Evolutionary conservation across 2,329 filamentous ascomycete species (phyloP).

Genomic region (Alternaria arborescens): DNA sequence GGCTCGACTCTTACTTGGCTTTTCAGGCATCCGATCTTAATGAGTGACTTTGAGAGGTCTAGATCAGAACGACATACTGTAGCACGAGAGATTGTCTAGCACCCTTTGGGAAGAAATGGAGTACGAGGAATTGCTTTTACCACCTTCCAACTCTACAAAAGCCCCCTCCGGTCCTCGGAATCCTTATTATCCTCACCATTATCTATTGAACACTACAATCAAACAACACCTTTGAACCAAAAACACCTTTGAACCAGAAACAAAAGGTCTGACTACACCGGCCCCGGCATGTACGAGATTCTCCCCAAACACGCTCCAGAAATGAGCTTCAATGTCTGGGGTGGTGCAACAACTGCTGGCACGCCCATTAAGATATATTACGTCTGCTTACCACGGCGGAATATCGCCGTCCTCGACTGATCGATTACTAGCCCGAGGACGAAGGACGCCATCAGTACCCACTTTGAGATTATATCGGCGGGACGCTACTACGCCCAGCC

Average conservation of each 20-base stretch:
- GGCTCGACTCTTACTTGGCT: not conserved
- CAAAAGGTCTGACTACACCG: slow-evolving; percentile 10
- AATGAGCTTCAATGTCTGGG: slow-evolving; percentile 5
- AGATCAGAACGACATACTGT: not conserved
- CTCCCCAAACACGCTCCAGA: not conserved
- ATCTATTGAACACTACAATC: not conserved
- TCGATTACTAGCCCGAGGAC: not conserved
- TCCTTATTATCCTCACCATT: not conserved
- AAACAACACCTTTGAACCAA: not conserved
- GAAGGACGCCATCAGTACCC: not conserved
- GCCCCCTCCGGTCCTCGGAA: not conserved
- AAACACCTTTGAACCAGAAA: not conserved
- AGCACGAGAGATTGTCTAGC: not conserved
- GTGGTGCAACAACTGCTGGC: not conserved
- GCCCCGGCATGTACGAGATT: slow-evolving; percentile 6
- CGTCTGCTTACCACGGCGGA: too few species aligned
- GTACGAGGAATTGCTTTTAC: not conserved
- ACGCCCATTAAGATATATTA: slow-evolving; percentile 8
- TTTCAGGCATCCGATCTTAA: not conserved
- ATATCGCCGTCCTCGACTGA: not conserved
- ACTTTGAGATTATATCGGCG: slow-evolving; percentile 7
- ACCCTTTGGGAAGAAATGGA: not conserved
- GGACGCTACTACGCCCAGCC: not conserved
- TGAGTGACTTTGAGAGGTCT: not conserved
- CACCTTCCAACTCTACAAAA: not conserved